Base-by-base conservation (phyloP, 2,329 filamentous ascomycete species). In the Fusarium albidum region DNA sequence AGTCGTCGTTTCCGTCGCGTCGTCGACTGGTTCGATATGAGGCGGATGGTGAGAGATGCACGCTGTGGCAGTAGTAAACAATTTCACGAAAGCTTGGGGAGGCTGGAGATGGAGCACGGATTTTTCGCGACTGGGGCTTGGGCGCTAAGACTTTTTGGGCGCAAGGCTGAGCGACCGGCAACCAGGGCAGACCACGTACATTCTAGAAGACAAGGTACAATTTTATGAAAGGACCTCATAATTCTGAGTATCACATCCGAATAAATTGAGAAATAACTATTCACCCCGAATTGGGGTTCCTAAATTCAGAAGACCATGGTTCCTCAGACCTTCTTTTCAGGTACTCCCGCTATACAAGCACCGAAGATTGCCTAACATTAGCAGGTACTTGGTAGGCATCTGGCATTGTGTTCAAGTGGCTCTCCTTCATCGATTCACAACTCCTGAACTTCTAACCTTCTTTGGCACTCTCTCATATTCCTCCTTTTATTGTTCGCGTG, bases 121-220 rank as follows among this genome's bases (percentile, higher is more conserved):
- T 69, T 73, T 73, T 73, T 74, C 71, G 72, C 68, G 68, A 68
- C 66, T 59, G 59, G 66, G 64, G 60, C 44, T 52, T 56, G 41
- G 48, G 55, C 70, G 68, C 72, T 74, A 74, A 52, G 46, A 72
- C 72, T 21, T 46, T 69, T 72, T 63, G 61, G 72, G 52, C 44
- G 57, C 70, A 72, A 70, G 70, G 67, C 69, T 72, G 69, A 68
- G 55, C 52, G 48, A 57, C 49, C 49, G 52, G 54, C 59, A 37
- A 49, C 52, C 55, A 63, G 35, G 31, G 35, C 57, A 48, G 35
- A n/a, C n/a, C n/a, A n/a, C 45, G 39, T 38, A 38, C 31, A 32
- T 21, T 35, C 21, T 32, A 32, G 32, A 33, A 54, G 32, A 37
- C 21, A 32, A 27, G n/a, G 25, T 11, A 33, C 15, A 31, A 26